Evolutionary conservation across 148 eudicot genomes (phyloP).

Genomic region (Tetragonia tetragonoides): DNA sequence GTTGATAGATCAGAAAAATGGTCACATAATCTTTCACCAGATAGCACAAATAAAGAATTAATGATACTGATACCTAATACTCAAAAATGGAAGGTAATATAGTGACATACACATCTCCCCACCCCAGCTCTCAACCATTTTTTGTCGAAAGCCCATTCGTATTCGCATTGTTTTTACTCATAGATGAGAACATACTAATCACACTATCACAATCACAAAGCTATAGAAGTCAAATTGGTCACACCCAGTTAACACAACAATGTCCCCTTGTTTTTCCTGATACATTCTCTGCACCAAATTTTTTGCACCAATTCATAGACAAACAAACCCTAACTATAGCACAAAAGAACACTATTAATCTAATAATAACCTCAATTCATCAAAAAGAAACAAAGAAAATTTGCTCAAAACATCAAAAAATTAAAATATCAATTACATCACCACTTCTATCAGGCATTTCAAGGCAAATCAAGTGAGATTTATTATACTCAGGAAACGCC

Average conservation of each 20-base stretch:
- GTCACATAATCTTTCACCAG: background rate
- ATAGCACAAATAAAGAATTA: background rate
- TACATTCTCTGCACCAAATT: too few relatives aligned
- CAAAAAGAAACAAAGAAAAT: background rate
- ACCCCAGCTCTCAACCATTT: background rate
- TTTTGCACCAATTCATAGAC: too few relatives aligned
- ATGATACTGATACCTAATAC: background rate
- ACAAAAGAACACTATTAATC: background rate
- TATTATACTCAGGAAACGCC: conserved; percentile 80
- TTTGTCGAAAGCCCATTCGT: background rate
- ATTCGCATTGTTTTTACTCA: background rate
- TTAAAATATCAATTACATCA: conserved; percentile 49
- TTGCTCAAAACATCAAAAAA: background rate
- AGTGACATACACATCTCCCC: background rate
- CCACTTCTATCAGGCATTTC: conserved; percentile 69
- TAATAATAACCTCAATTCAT: background rate
- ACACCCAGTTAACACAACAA: background rate
- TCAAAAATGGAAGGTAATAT: background rate
- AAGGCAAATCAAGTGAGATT: conserved; percentile 78
- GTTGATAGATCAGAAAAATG: background rate
- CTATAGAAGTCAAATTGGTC: conserved; percentile 5
- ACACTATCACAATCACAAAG: background rate
- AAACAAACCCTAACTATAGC: conserved; percentile 15
- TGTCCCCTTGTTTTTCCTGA: background rate
- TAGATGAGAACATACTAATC: background rate